Evolutionary conservation across 345 rosid species (phyloP), one percentile per base, ranked within the genome.

Genomic region (Eucalyptus sp.): DNA sequence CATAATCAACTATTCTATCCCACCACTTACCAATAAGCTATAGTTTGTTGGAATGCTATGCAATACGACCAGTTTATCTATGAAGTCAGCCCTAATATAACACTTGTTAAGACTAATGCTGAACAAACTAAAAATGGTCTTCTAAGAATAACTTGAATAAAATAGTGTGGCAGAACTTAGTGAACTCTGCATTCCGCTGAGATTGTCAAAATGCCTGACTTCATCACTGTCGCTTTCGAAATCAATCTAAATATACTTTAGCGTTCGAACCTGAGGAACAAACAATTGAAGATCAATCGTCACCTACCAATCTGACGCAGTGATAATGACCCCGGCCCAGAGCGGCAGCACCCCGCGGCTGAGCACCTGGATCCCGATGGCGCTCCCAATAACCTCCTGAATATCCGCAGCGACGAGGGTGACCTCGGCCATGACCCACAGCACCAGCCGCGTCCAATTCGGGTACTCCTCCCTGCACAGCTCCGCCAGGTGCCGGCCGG

Each of bases 371-470:
- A 97, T 95, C 27, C 98, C 99, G 62, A 97, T 95, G 27, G 98
- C 99, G 90, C 99, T 96, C 5, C 99, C 99, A 41, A 97, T 97
- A 43, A 97, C 99, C 91, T 97, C 99, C 90, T 97, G 99, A 76
- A 97, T 96, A 88, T 97, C 99, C 60, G 99, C 99, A 6, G 98
- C 99, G 51, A 97, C 94, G 52, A 97, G 91, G 49, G 99, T 97
- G 87, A 97, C 87, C 93, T 97, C 99, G 25, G 99, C 99, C 98
- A 97, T 96, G 91, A 93, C 91, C 99, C 99, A 97, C 83, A 96
- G 93, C 89, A 94, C 91, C 52, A 93, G 90, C 88, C 98, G 92
- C 24, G 98, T 99, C 99, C 98, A 97, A 89, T 87, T 91, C 3
- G 97, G 98, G 86, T 97, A 96, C 94, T 96, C 99, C 48, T 97